Evolutionary conservation across 441 rosid species (phyloP), one percentile per base, ranked within the genome.

Genomic region (Aquilaria agallochum): DNA sequence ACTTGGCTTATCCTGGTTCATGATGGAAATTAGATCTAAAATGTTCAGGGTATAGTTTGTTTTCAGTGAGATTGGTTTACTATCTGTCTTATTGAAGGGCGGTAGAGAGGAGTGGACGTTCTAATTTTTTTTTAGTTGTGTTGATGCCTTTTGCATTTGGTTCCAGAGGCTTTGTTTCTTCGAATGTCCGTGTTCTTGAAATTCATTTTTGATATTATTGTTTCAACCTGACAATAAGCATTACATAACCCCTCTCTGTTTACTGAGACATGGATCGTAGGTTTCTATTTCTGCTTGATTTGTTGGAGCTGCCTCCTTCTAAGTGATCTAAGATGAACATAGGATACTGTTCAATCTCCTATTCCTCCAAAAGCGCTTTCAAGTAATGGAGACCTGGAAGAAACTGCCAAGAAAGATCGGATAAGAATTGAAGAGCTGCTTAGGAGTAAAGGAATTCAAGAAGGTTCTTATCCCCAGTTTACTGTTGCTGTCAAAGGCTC

Each of bases 401-500:
- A 81, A 63, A 78, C 66, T 49, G 95, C 92, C 40, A 90, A 79
- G 79, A 83, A 75, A 71, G 97, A 87, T 74, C 81, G 88, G 31
- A 68, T 50, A 51, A 79, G 95, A 40, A 72, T 94, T 34, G 89
- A 87, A 76, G 80, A 84, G 59, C 70, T 59, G 31, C 82, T 91
- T 65, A 71, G 52, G 66, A 74, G 63, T 40, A 91, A 84, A 83
- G 94, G 90, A 74, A 44, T 76, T 55, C 74, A 34, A 31, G 27
- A 57, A 66, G 88, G 92, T 64, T 75, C 82, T 74, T 85, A 72
- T 71, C 98, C 98, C 33, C 83, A 78, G 56, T 89, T 88, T 55
- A 76, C 75, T 55, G 81, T 94, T 50, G 84, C 88, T 55, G 88
- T 87, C 69, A 91, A 86, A 77, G 96, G 97, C 61, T 96, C 86